Conservation (phyloP, 148 eudicot species). For the Chenopodium quinoa region DNA sequence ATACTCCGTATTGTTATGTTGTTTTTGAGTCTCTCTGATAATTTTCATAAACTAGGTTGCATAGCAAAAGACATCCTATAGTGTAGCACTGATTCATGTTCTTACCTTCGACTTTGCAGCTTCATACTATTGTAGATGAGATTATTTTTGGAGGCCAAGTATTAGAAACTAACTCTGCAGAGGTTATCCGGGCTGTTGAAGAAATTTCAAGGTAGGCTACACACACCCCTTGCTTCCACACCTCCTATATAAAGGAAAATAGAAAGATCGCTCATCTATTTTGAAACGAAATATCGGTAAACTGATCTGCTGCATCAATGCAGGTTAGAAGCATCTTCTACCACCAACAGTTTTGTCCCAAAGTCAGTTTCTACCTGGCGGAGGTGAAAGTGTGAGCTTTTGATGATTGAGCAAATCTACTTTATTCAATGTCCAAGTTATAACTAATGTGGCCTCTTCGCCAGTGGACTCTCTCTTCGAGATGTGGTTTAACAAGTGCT, state of each 20-base stretch:
- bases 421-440: not conserved
- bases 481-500: not conserved
- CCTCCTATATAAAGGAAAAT: not conserved
- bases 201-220: constrained; percentile 60
- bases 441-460: not conserved
- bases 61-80: too few species aligned
- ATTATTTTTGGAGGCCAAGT: constrained; percentile 93
- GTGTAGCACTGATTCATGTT: not conserved
- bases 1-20: too few species aligned
- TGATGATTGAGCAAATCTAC: not conserved
- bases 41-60: too few species aligned
- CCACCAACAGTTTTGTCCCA: constrained; percentile 30
- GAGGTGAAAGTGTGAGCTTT: constrained; percentile 18
- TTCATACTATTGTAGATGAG: constrained; percentile 82
- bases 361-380: constrained; percentile 50
- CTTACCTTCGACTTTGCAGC: constrained; percentile 36
- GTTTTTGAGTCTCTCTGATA: not conserved
- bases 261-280: not conserved
- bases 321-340: constrained; percentile 46
- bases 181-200: constrained; percentile 71
- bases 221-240: constrained; percentile 1
- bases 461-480: too few species aligned
- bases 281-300: not conserved
- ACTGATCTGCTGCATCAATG: not conserved
- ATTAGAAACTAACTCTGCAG: constrained; percentile 75